Percentiles rank a stretch among this genome's conserved stretches.
Evolutionary conservation across 768 basidiomycete species (phyloP).

Genomic region (Trichaptum fuscoviolaceum): DNA sequence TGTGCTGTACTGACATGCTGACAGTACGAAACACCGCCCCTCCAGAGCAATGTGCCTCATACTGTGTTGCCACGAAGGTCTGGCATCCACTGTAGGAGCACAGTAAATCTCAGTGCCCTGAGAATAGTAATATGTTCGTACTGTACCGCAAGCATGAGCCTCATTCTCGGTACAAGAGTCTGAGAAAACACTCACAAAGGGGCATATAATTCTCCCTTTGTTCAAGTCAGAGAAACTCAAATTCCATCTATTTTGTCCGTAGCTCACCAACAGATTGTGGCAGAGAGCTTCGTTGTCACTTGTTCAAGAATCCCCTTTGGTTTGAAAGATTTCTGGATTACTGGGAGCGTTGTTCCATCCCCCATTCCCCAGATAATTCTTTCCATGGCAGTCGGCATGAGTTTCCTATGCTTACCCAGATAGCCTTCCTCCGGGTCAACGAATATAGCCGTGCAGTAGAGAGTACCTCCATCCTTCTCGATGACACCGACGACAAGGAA

Average conservation of each 20-base stretch:
- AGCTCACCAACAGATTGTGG: slow-evolving; percentile 54
- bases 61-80: slow-evolving; percentile 49
- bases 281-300: slow-evolving; percentile 43
- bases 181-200: slow-evolving; percentile 33
- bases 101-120: slow-evolving; percentile 57
- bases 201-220: slow-evolving; percentile 71
- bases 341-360: slow-evolving; percentile 47
- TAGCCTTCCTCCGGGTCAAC: slow-evolving; percentile 47
- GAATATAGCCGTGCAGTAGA: slow-evolving; percentile 58
- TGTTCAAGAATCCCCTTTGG: slow-evolving; percentile 14
- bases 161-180: background rate
- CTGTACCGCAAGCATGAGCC: slow-evolving; percentile 24
- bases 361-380: slow-evolving; percentile 61
- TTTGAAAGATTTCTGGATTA: slow-evolving; percentile 36
- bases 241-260: background rate
- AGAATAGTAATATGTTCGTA: slow-evolving; percentile 55
- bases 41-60: slow-evolving; percentile 64
- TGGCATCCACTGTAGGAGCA: slow-evolving; percentile 60
- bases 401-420: slow-evolving; percentile 59
- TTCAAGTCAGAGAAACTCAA: background rate
- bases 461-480: slow-evolving; percentile 52
- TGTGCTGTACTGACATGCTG: slow-evolving; percentile 54
- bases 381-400: slow-evolving; percentile 58
- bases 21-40: slow-evolving; percentile 64
- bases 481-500: slow-evolving; percentile 58